Conservation (phyloP, 495 filamentous ascomycete genomes). For the Xylaria acuta region DNA sequence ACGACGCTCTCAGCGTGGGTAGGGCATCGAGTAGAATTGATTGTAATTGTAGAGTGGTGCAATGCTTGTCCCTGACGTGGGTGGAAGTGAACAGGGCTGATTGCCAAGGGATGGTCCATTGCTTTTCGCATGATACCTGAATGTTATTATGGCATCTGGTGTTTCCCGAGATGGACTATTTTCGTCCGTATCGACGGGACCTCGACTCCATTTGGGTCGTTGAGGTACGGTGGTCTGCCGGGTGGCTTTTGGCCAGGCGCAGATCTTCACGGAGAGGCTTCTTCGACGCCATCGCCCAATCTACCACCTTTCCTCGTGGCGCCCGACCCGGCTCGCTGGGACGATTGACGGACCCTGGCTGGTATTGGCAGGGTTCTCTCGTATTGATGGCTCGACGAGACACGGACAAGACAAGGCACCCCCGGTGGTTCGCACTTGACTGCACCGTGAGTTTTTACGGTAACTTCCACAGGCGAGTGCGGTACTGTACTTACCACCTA, state of each 20-base stretch:
- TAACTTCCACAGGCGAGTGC: background rate
- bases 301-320: slow-evolving; percentile 25
- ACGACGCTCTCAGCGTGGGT: background rate
- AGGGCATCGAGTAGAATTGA: background rate
- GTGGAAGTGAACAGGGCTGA: slow-evolving; percentile 6
- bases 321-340: slow-evolving; percentile 26
- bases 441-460: slow-evolving; percentile 9
- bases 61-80: background rate
- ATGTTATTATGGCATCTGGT: slow-evolving; percentile 1
- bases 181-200: background rate
- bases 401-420: slow-evolving; percentile 6
- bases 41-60: background rate
- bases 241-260: background rate
- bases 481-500: background rate
- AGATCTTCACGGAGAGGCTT: slow-evolving; percentile 14
- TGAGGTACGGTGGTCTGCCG: background rate
- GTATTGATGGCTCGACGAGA: slow-evolving; percentile 12
- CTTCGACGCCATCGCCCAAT: slow-evolving; percentile 22
- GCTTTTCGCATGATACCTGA: slow-evolving; percentile 14
- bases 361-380: slow-evolving; percentile 23
- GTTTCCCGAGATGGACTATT: slow-evolving; percentile 7
- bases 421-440: background rate
- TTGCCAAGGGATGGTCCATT: background rate
- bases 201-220: slow-evolving; percentile 7
- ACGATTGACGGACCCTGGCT: slow-evolving; percentile 16